Base-by-base conservation (phyloP, 192 early-diverging fungal species). In the Mortierella claussenii region DNA sequence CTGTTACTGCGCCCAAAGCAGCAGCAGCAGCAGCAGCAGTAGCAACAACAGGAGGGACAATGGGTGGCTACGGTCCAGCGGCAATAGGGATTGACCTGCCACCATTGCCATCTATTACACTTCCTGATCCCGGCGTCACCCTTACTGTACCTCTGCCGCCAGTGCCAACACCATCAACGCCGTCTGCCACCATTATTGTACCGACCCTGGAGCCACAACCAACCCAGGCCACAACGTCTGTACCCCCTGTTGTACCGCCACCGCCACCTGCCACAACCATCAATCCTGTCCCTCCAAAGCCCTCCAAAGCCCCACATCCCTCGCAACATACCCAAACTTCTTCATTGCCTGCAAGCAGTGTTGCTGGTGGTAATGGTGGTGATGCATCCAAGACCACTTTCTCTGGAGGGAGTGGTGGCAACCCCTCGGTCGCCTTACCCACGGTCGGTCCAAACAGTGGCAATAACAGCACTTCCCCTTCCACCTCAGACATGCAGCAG, bases 401-500 rank as follows among this genome's bases (percentile, higher is more conserved):
- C 17, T 20, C 37, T 40, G 37, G 37, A 10, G 37, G 37, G 7
- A 13, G 37, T 40, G 37, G 37, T 40, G 37, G 37, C 13, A 13
- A 13, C 13, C 8, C 8, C 13, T n/a, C n/a, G n/a, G n/a, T n/a
- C n/a, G n/a, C n/a, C n/a, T n/a, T n/a, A n/a, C n/a, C n/a, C n/a
- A n/a, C n/a, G n/a, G n/a, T n/a, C n/a, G 37, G 37, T 13, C 7
- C 7, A 17, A n/a, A n/a, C 20, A 21, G 45, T 47, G 45, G 45
- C 2, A 3, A 23, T 12, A 28, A 4, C 40, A 43, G 28, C 11
- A 34, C 32, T 8, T 17, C 37, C 27, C 6, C 55, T 24, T 8
- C 45, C 11, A 23, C 65, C 20, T 36, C 57, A 11, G 55, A 59
- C 32, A 7, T 60, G n/a, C 42, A 60, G 10, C 37, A 48, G 9